Conservation (phyloP, 768 basidiomycete species). For the Russula ochroleuca region DNA sequence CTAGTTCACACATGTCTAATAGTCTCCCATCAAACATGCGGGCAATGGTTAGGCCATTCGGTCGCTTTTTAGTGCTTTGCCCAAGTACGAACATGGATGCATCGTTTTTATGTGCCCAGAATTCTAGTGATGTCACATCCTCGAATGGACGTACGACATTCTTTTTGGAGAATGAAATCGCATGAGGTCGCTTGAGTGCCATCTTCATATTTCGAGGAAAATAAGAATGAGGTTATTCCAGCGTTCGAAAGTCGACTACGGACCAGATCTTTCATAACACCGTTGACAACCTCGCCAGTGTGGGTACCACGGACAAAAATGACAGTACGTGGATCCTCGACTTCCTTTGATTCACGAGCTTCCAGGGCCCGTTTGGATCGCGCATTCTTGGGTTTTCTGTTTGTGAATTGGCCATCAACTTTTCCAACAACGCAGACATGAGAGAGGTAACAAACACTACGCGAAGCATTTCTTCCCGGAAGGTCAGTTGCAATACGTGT, state of each 20-base stretch:
- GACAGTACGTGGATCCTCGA: slow-evolving; percentile 82
- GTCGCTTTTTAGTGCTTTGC: slow-evolving; percentile 91
- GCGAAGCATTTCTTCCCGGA: slow-evolving; percentile 17
- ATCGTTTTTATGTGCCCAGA: slow-evolving; percentile 93
- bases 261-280: slow-evolving; percentile 87
- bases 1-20: slow-evolving; percentile 93
- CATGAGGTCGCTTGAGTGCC: slow-evolving; percentile 87
- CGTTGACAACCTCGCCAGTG: slow-evolving; percentile 73
- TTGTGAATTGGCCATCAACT: not conserved
- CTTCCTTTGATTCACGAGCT: slow-evolving; percentile 81
- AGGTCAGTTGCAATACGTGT: not conserved
- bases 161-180: slow-evolving; percentile 91
- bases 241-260: slow-evolving; percentile 32
- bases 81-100: slow-evolving; percentile 88
- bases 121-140: slow-evolving; percentile 73
- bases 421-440: not conserved
- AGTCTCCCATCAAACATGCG: slow-evolving; percentile 83
- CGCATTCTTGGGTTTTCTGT: slow-evolving; percentile 91
- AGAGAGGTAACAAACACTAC: slow-evolving; percentile 20
- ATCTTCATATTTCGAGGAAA: slow-evolving; percentile 48
- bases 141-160: slow-evolving; percentile 92
- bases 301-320: slow-evolving; percentile 90
- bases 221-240: not conserved
- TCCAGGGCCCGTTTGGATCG: slow-evolving; percentile 87
- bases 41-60: slow-evolving; percentile 78